Conservation (phyloP, 2,329 filamentous ascomycete species). For the Bipolaris sorokiniana region DNA sequence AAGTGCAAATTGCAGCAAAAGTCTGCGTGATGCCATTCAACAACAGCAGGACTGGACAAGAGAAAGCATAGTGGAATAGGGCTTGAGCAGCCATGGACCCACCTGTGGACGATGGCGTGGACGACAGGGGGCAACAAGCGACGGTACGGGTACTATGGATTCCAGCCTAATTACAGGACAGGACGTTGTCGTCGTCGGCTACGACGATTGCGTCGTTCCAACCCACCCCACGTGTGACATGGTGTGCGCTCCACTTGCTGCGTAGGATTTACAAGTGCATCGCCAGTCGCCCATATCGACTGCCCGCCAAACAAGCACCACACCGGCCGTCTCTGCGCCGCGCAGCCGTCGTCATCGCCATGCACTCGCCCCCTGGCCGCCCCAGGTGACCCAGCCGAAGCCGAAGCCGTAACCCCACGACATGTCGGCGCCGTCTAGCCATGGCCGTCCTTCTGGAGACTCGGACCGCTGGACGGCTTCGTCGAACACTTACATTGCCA, state of each 20-base stretch:
- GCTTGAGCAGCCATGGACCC: not conserved
- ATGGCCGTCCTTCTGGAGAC: slow-evolving; percentile 42
- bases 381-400: slow-evolving; percentile 32
- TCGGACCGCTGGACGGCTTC: slow-evolving; percentile 43
- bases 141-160: not conserved
- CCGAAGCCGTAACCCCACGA: slow-evolving; percentile 20
- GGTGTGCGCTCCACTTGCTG: not conserved
- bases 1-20: not conserved
- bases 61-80: not conserved
- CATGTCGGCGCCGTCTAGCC: slow-evolving; percentile 45
- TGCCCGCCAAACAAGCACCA: slow-evolving; percentile 1
- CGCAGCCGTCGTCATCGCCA: slow-evolving; percentile 30
- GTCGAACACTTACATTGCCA: slow-evolving; percentile 42
- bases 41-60: not conserved
- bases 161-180: not conserved
- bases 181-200: not conserved
- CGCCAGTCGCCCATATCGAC: slow-evolving; percentile 4
- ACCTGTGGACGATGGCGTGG: not conserved
- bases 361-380: slow-evolving; percentile 33
- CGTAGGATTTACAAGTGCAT: not conserved
- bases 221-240: slow-evolving; percentile 15
- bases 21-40: not conserved
- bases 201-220: not conserved
- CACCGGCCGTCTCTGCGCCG: slow-evolving; percentile 12
- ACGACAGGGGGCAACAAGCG: slow-evolving; percentile 10